A percentile compares a stretch with the other conserved stretches of the same genome.
These are phyloP conservation scores for Whalleya microplaca DNA, from an alignment of 2,329 filamentous ascomycete species.

Conservation along the genomic window DNA sequence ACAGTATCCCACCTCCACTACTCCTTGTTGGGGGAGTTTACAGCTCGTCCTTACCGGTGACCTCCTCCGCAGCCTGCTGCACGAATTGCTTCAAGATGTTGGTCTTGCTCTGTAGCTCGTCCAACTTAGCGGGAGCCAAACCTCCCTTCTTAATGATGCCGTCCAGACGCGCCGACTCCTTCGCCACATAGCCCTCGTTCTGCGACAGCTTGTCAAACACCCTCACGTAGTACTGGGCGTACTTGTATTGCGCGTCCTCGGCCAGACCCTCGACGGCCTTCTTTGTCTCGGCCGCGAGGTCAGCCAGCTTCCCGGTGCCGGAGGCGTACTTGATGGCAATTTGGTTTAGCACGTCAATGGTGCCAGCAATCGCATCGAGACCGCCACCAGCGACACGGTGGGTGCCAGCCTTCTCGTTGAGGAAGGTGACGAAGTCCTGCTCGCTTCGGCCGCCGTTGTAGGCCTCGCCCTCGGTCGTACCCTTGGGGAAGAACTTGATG, in stretches of 20 bases:
- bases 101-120: conserved; percentile 82
- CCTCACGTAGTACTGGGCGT: conserved; percentile 91
- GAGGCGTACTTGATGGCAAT: conserved; percentile 73
- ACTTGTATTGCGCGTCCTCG: conserved; percentile 69
- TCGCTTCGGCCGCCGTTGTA: conserved; percentile 81
- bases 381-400: conserved; percentile 81
- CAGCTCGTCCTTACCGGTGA: conserved; percentile 70
- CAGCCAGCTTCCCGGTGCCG: conserved; percentile 62
- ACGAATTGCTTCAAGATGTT: conserved; percentile 86
- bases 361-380: conserved; percentile 79
- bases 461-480: conserved; percentile 69
- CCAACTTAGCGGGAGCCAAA: conserved; percentile 81
- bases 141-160: conserved; percentile 85
- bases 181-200: conserved; percentile 78
- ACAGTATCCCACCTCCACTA: conserved; percentile 7
- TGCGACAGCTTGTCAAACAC: conserved; percentile 83
- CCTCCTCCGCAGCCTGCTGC: conserved; percentile 59
- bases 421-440: conserved; percentile 73
- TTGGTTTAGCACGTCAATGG: conserved; percentile 75
- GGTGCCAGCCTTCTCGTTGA: conserved; percentile 89
- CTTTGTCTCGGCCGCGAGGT: conserved; percentile 72
- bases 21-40: conserved; percentile 47
- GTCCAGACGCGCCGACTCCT: conserved; percentile 82
- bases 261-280: conserved; percentile 69
- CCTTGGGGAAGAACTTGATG: conserved; percentile 95